Base-by-base conservation (phyloP, 495 filamentous ascomycete genomes). In the Xylaria telfairii region DNA sequence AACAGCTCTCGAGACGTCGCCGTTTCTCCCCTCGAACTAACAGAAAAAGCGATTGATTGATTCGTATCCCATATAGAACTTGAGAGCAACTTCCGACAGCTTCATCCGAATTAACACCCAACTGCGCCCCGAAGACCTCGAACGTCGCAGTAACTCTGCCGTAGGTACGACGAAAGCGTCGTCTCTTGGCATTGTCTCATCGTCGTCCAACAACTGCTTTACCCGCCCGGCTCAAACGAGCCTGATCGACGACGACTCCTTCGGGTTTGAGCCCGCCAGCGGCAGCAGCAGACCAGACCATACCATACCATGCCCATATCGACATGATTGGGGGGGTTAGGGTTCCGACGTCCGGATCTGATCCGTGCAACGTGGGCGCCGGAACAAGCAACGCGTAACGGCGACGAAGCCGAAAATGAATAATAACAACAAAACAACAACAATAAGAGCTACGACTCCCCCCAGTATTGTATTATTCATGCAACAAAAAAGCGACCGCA, bases 161-260 rank as follows among this genome's bases (percentile, higher is more conserved):
- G 28, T 21, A 34, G 15, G 15, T 26, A 8, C 8, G 2, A 53
- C 49, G 24, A 26, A 3, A 53, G 24, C 49, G 49, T 4, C 46
- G 47, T 17, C 12, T 66, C 64, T 66, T 66, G 64, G 64, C 64
- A 30, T 39, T 54, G 64, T 66, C 64, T 66, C 64, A 66, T 13
- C 32, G 19, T 34, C 64, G 64, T 66, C 64, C 42, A 39, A n/a
- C n/a, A n/a, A 65, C 9, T 54, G 30, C 46, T 54, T 53, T 66
- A 62, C 47, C 64, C 63, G 63, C 63, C 46, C 46, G 30, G 47
- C 64, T 66, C 64, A 66, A 66, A 66, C 64, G 21, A 53, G 64
- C 64, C 47, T 66, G 64, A 66, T 66, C 64, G 64, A 66, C 64
- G 47, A 32, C 64, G 3, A 3, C 34, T 66, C 64, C 64, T 66